Evolutionary conservation across 441 rosid species (phyloP).

Genomic region (Bocquillonia castaneifolia): DNA sequence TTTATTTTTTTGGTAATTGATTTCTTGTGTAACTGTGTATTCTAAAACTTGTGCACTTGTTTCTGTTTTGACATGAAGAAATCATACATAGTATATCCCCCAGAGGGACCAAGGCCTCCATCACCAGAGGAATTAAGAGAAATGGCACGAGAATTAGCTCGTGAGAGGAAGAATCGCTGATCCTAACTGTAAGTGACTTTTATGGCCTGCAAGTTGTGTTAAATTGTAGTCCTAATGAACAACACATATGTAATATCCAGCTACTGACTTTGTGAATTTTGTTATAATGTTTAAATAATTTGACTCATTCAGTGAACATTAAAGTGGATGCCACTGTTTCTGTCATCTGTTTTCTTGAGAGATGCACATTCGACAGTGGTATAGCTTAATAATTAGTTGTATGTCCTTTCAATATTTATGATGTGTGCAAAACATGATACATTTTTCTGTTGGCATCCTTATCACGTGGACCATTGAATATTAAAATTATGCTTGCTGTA

Average conservation of each 20-base stretch:
- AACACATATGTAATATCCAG: constrained; percentile 8
- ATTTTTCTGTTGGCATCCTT: too few species aligned
- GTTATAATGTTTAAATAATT: constrained; percentile 11
- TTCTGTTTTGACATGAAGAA: constrained; percentile 42
- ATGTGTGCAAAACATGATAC: too few species aligned
- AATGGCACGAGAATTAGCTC: constrained; percentile 76
- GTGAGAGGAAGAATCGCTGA: constrained; percentile 43
- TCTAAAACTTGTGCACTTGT: constrained; percentile 8
- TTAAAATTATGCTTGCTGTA: neutral
- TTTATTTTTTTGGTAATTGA: neutral
- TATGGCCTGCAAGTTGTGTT: neutral
- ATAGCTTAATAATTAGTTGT: neutral
- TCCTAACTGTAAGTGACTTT: constrained; percentile 22
- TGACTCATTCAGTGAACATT: constrained; percentile 9
- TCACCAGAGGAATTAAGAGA: constrained; percentile 84
- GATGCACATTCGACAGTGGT: neutral
- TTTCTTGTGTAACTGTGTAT: neutral
- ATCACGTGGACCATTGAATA: too few species aligned
- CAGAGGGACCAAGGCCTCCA: constrained; percentile 64
- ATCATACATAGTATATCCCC: constrained; percentile 68
- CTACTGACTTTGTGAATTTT: constrained; percentile 6
- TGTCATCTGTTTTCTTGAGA: neutral
- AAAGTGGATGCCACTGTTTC: neutral
- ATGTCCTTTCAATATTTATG: neutral
- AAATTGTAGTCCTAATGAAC: neutral